These are phyloP conservation scores for Neofusicoccum ribis DNA, from an alignment of 2,329 filamentous ascomycete genomes.

Conservation along the genomic window DNA sequence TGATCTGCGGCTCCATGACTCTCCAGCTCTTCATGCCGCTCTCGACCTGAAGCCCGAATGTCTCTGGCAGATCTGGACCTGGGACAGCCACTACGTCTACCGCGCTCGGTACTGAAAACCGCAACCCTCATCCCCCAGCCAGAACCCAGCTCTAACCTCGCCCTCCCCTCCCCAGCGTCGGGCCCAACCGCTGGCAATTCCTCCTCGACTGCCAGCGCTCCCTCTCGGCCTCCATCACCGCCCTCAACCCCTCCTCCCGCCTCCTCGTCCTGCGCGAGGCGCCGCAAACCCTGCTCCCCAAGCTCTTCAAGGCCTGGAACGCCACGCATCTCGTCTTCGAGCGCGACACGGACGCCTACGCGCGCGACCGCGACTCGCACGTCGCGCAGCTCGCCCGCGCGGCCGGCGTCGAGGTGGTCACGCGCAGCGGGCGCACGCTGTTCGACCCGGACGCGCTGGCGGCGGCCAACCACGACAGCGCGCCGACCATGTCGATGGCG, in stretches of 20 bases:
- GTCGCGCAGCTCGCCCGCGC: constrained; percentile 61
- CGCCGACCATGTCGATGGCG: constrained; percentile 72
- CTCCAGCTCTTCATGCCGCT: constrained; percentile 70
- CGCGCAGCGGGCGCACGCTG: constrained; percentile 64
- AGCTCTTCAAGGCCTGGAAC: constrained; percentile 71
- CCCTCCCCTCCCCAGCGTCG: constrained; percentile 50
- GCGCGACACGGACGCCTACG: constrained; percentile 76
- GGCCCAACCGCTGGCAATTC: constrained; percentile 74
- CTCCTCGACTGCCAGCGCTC: constrained; percentile 74
- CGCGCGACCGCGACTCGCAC: constrained; percentile 60
- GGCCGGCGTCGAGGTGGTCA: constrained; percentile 68
- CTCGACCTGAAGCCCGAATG: constrained; percentile 67
- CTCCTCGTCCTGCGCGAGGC: constrained; percentile 72
- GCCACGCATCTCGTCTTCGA: constrained; percentile 78
- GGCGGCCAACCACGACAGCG: constrained; percentile 51
- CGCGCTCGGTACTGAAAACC: constrained; percentile 45
- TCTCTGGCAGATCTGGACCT: constrained; percentile 76
- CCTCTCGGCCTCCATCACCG: constrained; percentile 65
- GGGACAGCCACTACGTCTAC: constrained; percentile 81
- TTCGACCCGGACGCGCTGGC: constrained; percentile 63
- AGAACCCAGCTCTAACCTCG: neutral
- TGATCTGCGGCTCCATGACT: constrained; percentile 75
- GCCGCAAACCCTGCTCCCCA: constrained; percentile 69
- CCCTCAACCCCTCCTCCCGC: constrained; percentile 69
- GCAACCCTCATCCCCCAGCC: neutral